These are phyloP conservation scores for Pichia deserticola DNA, from an alignment of 805 yeast genomes.

Conservation along the genomic window DNA sequence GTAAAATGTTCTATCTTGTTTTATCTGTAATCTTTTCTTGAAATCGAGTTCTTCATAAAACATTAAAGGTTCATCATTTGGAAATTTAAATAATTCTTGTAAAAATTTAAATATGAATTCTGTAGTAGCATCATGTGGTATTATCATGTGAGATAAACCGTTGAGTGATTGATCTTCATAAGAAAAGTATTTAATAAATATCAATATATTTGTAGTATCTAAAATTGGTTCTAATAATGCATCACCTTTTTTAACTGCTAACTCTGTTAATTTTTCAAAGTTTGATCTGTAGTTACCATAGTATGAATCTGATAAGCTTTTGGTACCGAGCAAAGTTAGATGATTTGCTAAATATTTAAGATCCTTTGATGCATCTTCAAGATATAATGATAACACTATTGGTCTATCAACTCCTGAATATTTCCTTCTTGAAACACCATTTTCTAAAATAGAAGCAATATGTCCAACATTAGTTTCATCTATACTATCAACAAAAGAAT, in stretches of 20 bases:
- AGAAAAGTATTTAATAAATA: conserved; percentile 66
- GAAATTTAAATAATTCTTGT: conserved; percentile 34
- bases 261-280: conserved; percentile 10
- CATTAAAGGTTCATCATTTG: conserved; percentile 25
- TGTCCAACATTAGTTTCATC: conserved; percentile 39
- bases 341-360: conserved; percentile 27
- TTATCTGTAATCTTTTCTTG: conserved; percentile 40
- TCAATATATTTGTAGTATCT: conserved; percentile 24
- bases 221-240: conserved; percentile 19
- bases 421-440: conserved; percentile 27
- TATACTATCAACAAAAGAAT: conserved; percentile 19
- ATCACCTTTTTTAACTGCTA: not conserved
- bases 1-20: conserved; percentile 36
- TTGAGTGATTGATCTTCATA: conserved; percentile 40
- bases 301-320: not conserved
- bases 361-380: conserved; percentile 51
- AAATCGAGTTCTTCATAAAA: conserved; percentile 59
- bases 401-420: conserved; percentile 31
- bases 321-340: conserved; percentile 6
- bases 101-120: conserved; percentile 35
- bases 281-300: not conserved
- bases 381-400: conserved; percentile 46
- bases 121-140: conserved; percentile 41
- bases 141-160: conserved; percentile 59
- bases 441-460: conserved; percentile 35